A percentile compares a stretch with the other conserved stretches of the same genome.
Evolutionary conservation across 1,284 basidiomycete species (phyloP).

Genomic region (Trametes hirsuta): DNA sequence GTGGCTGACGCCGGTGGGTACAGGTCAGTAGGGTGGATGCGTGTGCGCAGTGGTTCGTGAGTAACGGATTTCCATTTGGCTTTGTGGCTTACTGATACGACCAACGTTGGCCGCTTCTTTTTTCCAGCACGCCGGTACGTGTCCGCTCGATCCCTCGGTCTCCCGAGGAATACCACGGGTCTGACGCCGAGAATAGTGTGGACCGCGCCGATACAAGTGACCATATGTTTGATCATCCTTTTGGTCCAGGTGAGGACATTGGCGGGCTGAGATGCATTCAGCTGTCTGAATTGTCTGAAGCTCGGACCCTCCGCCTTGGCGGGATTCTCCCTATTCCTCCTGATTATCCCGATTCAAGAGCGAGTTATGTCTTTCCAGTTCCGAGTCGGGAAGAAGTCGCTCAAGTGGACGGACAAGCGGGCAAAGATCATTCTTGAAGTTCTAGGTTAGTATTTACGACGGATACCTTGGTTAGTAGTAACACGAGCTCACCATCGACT

Average conservation of each 20-base stretch:
- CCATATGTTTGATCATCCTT: conserved; percentile 63
- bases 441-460: conserved; percentile 43
- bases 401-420: conserved; percentile 73
- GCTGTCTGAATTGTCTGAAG: conserved; percentile 35
- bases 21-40: conserved; percentile 60
- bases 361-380: conserved; percentile 74
- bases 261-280: not conserved
- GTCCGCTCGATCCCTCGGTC: not conserved
- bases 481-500: not conserved
- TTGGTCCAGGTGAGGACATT: conserved; percentile 49
- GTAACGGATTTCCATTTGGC: conserved; percentile 30
- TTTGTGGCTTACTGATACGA: not conserved
- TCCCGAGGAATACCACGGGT: too few species aligned
- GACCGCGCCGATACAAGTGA: conserved; percentile 73
- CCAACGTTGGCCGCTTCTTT: not conserved
- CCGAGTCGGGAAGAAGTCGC: conserved; percentile 57
- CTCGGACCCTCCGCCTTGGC: conserved; percentile 79
- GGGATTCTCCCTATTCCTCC: conserved; percentile 74
- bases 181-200: conserved; percentile 44
- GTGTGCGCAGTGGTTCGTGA: conserved; percentile 71
- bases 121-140: conserved; percentile 48
- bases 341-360: conserved; percentile 73
- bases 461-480: not conserved
- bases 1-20: conserved; percentile 2
- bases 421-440: conserved; percentile 72